phyloP scores from a whole-genome alignment of 148 eudicot species.

The Rhododendron griersonianum region DNA sequence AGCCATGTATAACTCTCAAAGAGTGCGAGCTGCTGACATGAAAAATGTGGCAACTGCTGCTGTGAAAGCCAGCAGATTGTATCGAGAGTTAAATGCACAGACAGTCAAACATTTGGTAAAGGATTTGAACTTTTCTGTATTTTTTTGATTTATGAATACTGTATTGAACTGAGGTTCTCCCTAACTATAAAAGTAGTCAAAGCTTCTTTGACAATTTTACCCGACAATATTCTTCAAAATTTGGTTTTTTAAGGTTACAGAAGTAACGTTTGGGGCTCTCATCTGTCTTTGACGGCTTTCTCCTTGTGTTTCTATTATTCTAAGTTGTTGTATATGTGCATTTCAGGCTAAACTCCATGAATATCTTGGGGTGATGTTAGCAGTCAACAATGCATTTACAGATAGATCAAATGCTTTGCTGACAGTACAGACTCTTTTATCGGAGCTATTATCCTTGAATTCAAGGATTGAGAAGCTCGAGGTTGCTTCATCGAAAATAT shows the following conservation, averaged over 20 bases:
- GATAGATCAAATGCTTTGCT: conserved; percentile 89
- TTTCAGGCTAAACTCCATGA: conserved; percentile 98
- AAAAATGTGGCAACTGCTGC: conserved; percentile 71
- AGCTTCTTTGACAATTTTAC: background rate
- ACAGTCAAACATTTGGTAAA: conserved; percentile 71
- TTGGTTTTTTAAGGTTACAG: background rate
- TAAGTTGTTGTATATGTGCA: background rate
- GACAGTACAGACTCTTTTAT: conserved; percentile 89
- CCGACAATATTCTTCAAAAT: background rate
- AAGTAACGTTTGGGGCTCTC: background rate
- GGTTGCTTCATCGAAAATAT: conserved; percentile 87
- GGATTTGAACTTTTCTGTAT: background rate
- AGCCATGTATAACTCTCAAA: conserved; percentile 48
- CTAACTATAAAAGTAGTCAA: background rate
- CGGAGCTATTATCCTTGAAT: conserved; percentile 65
- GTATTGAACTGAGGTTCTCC: background rate
- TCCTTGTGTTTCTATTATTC: background rate
- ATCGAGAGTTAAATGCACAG: conserved; percentile 64
- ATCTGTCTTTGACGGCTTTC: background rate
- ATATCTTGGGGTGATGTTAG: conserved; percentile 89
- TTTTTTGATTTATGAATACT: background rate
- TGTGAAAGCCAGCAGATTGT: conserved; percentile 73
- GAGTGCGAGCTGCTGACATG: conserved; percentile 49
- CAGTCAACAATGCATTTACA: conserved; percentile 88
- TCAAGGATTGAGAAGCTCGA: conserved; percentile 86